A percentile compares a stretch with the other conserved stretches of the same genome.
Evolutionary conservation across 352 stramenopile species (phyloP).

Genomic region (Phytopythium litorale): DNA sequence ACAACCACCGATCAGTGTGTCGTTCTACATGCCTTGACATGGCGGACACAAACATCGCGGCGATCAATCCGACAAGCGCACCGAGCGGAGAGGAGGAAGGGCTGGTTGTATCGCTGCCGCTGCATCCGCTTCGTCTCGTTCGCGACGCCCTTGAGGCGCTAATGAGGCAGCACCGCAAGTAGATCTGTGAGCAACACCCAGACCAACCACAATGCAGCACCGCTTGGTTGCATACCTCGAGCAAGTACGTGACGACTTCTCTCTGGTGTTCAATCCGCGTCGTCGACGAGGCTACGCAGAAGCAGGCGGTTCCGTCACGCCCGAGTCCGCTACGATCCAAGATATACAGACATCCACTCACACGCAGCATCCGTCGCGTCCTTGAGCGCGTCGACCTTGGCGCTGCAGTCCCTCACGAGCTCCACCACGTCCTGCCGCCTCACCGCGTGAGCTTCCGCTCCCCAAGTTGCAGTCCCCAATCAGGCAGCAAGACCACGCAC

Average conservation of each 20-base stretch:
- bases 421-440: conserved; percentile 44
- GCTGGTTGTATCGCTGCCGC: conserved; percentile 60
- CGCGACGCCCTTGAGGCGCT: conserved; percentile 67
- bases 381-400: conserved; percentile 54
- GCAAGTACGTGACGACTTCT: conserved; percentile 67
- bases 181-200: not conserved
- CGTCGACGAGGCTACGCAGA: conserved; percentile 13
- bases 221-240: conserved; percentile 35
- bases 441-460: no score
- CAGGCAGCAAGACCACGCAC: conserved; percentile 18
- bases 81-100: conserved; percentile 64
- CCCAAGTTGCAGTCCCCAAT: no score
- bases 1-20: not conserved
- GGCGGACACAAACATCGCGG: not conserved
- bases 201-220: not conserved
- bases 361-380: conserved; percentile 24
- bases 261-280: conserved; percentile 48
- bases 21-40: not conserved
- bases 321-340: not conserved
- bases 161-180: not conserved
- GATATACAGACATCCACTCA: conserved; percentile 9
- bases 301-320: not conserved
- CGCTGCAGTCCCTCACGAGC: conserved; percentile 65
- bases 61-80: conserved; percentile 5
- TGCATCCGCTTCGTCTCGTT: conserved; percentile 68